Evolutionary conservation across 176 grass and related monocot species (phyloP).

Genomic region (Paspalum notatum): DNA sequence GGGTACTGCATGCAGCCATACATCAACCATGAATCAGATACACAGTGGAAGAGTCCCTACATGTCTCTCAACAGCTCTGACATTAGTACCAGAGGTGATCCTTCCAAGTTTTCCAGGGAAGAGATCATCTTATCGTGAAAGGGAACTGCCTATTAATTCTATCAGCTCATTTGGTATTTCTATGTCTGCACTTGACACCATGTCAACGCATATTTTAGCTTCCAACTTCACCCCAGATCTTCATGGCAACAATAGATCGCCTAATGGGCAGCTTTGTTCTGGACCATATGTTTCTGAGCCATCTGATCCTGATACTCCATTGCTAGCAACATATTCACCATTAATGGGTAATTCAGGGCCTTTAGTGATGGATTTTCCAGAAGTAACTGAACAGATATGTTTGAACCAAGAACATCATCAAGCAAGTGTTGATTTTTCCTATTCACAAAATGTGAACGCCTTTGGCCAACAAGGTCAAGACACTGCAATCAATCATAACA

Average conservation of each 20-base stretch:
- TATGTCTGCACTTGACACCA: background rate
- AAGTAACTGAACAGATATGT: constrained; percentile 43
- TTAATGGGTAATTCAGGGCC: constrained; percentile 30
- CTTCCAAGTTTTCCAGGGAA: constrained; percentile 33
- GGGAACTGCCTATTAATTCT: constrained; percentile 17
- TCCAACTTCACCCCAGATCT: constrained; percentile 45
- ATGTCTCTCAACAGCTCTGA: constrained; percentile 32
- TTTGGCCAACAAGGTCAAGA: constrained; percentile 43
- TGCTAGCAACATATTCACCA: constrained; percentile 33
- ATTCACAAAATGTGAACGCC: constrained; percentile 24
- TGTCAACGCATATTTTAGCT: constrained; percentile 22
- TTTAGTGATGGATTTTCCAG: constrained; percentile 22
- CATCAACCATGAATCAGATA: constrained; percentile 45
- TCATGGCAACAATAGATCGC: constrained; percentile 29
- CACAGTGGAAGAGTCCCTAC: constrained; percentile 28
- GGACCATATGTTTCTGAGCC: constrained; percentile 30
- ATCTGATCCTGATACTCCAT: constrained; percentile 30
- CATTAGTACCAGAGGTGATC: constrained; percentile 26
- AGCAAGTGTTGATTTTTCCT: constrained; percentile 20
- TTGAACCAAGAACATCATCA: constrained; percentile 45
- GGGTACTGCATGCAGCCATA: constrained; percentile 16
- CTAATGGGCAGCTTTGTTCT: constrained; percentile 28
- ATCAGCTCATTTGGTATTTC: constrained; percentile 27
- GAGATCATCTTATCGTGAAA: constrained; percentile 27
- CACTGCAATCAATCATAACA: constrained; percentile 18